Evolutionary conservation across 306 rosid genomes (phyloP), one percentile per base, ranked within the genome.

Genomic region (Malus orientalis): DNA sequence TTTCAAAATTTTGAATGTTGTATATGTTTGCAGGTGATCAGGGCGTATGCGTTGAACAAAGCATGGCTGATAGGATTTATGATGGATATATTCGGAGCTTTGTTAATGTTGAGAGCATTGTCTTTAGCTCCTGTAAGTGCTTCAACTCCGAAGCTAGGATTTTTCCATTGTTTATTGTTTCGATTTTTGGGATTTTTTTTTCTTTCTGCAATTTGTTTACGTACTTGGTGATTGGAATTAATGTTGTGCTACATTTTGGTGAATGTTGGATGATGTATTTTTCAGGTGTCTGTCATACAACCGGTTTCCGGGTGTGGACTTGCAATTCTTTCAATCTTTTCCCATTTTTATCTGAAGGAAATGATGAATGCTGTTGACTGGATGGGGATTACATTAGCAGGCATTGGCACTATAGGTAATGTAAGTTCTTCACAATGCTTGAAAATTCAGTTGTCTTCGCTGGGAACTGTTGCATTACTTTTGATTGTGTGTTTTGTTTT

Each of bases 221-320:
- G 5, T 73, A 22, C 16, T 73, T 61, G 60, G 29, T 42, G 69
- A 33, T 64, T 64, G 42, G n/a, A 15, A 3, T 44, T 60, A 55
- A 42, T 62, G 45, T 11, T 11, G 32, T 29, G 30, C 27, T 5
- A 49, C 47, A 12, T 40, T 36, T 76, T 70, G 60, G 58, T 77
- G 33, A 45, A 79, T 80, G 40, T 23, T 76, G 62, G 60, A 45
- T 74, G 73, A 25, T 76, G 67, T 81, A 75, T 75, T 82, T 75
- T 60, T 61, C 81, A 94, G 98, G 96, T 94, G 25, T 95, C 98
- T 69, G 93, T 94, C 71, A 89, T 94, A 79, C 98, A 95, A 84
- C 98, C 98, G 5, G 97, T 95, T 81, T 95, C 97, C 74, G 98
- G 98, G 59, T 86, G 93, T 82, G 98, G 98, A 78, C 92, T 95